These are phyloP conservation scores for Wallacemonas sp. DNA, from an alignment of 208 protist genomes.

Conservation along the genomic window DNA sequence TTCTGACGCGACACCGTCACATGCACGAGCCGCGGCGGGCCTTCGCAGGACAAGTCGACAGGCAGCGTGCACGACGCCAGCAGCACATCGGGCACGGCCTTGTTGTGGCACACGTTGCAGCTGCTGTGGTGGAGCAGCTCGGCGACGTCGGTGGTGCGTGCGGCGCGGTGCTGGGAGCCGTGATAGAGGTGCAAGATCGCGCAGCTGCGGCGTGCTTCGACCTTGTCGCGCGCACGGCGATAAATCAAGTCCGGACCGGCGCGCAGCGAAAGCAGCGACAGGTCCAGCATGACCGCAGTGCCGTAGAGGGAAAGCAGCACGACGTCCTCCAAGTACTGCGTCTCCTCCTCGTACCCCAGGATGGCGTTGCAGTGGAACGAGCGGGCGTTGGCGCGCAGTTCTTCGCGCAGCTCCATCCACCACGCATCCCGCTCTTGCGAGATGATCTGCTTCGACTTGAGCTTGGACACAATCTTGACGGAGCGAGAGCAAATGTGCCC, in stretches of 20 bases:
- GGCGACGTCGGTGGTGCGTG: slow-evolving; percentile 32
- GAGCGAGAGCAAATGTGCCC: slow-evolving; percentile 87
- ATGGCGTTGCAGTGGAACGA: slow-evolving; percentile 91
- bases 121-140: slow-evolving; percentile 43
- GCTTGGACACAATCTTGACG: slow-evolving; percentile 87
- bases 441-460: slow-evolving; percentile 85
- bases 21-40: slow-evolving; percentile 73
- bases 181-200: slow-evolving; percentile 71
- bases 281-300: slow-evolving; percentile 87
- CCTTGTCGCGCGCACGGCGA: slow-evolving; percentile 40
- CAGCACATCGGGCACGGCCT: slow-evolving; percentile 79
- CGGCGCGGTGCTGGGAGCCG: slow-evolving; percentile 30
- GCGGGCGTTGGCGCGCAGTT: slow-evolving; percentile 87
- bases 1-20: slow-evolving; percentile 74
- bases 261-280: slow-evolving; percentile 53
- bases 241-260: slow-evolving; percentile 75
- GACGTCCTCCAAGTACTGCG: slow-evolving; percentile 86
- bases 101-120: slow-evolving; percentile 72
- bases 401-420: slow-evolving; percentile 93
- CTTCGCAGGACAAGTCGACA: slow-evolving; percentile 60
- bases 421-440: slow-evolving; percentile 90
- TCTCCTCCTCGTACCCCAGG: slow-evolving; percentile 89
- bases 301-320: slow-evolving; percentile 86
- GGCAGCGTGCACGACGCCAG: slow-evolving; percentile 81
- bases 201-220: slow-evolving; percentile 50